Base-by-base conservation (phyloP, 805 yeast genomes). In the Candida fluviatilis region DNA sequence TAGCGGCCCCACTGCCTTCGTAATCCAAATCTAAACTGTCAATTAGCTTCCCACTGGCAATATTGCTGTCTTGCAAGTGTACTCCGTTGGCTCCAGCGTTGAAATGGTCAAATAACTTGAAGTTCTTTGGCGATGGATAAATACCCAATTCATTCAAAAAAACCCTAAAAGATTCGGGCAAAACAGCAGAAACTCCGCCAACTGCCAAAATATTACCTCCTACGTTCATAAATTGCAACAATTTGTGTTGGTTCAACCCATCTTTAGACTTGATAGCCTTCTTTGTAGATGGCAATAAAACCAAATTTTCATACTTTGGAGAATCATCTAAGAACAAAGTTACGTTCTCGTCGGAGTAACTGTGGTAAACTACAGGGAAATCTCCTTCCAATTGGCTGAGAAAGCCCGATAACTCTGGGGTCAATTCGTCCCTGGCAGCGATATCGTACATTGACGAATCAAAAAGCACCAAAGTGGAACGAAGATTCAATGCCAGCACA, bases 111-210 rank as follows among this genome's bases (percentile, higher is more conserved):
- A 71, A 58, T 31, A 83, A 64, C 38, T 66, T 58, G 57, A 76
- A 80, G 36, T 78, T 82, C 54, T 78, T 84, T 41, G 96, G 95
- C 35, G 93, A 75, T 41, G 96, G 85, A 51, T 70, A 76, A 36
- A 93, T 80, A 23, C 96, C 99, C 47, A 90, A 62, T 56, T 90
- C 88, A 51, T 80, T 77, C 47, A 87, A 73, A 51, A 84, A 82
- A 2, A 74, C 64, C 43, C 87, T 77, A 24, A 84, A 62, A 16
- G 55, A 60, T 13, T 66, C 72, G 4, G 72, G 71, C 36, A 59
- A 47, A 3, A 57, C 52, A 3, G 54, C 39, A 19, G 48, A 29
- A 7, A 45, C 41, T 14, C 82, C 75, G 18, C 84, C 86, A 11
- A 87, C 66, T 11, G 81, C 75, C 13, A 93, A 52, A 6, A 93